These are phyloP conservation scores for Talaromyces rugulosus DNA, from an alignment of 2,329 filamentous ascomycete genomes.

Conservation along the genomic window DNA sequence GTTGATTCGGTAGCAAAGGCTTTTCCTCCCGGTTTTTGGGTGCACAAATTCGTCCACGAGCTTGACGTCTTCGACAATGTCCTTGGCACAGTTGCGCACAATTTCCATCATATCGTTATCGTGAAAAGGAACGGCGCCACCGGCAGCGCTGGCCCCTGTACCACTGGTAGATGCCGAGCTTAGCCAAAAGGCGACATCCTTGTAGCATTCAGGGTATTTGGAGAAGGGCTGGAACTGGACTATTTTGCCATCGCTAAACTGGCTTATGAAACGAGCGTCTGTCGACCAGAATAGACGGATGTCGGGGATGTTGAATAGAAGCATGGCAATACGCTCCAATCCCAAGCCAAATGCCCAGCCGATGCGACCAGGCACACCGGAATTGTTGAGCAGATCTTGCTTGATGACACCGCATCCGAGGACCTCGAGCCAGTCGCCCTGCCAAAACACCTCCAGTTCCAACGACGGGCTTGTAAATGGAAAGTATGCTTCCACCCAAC, in stretches of 20 bases:
- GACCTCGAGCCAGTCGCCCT: slow-evolving; percentile 92
- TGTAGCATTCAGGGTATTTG: slow-evolving; percentile 82
- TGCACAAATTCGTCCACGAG: slow-evolving; percentile 84
- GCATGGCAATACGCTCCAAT: slow-evolving; percentile 93
- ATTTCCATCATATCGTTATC: slow-evolving; percentile 98
- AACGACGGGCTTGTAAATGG: slow-evolving; percentile 94
- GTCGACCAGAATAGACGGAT: slow-evolving; percentile 94
- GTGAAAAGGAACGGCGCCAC: slow-evolving; percentile 58
- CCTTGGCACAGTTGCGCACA: slow-evolving; percentile 75
- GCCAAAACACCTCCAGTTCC: slow-evolving; percentile 94
- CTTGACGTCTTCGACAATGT: slow-evolving; percentile 80
- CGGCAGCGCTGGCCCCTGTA: slow-evolving; percentile 27
- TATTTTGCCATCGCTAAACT: slow-evolving; percentile 61
- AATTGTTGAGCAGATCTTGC: slow-evolving; percentile 74
- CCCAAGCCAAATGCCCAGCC: slow-evolving; percentile 97
- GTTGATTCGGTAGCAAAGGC: slow-evolving; percentile 87
- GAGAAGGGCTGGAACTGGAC: slow-evolving; percentile 79
- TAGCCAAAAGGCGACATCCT: slow-evolving; percentile 95
- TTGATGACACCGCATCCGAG: slow-evolving; percentile 88
- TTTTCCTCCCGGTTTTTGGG: slow-evolving; percentile 76
- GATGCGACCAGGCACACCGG: slow-evolving; percentile 67
- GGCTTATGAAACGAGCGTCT: slow-evolving; percentile 77
- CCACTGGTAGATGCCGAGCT: slow-evolving; percentile 37
- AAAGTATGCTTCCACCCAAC: slow-evolving; percentile 97
- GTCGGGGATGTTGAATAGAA: slow-evolving; percentile 92